A percentile compares a stretch with the other conserved stretches of the same genome.
phyloP scores from a whole-genome alignment of 768 basidiomycete genomes.

The Rubroboletus satanas region DNA sequence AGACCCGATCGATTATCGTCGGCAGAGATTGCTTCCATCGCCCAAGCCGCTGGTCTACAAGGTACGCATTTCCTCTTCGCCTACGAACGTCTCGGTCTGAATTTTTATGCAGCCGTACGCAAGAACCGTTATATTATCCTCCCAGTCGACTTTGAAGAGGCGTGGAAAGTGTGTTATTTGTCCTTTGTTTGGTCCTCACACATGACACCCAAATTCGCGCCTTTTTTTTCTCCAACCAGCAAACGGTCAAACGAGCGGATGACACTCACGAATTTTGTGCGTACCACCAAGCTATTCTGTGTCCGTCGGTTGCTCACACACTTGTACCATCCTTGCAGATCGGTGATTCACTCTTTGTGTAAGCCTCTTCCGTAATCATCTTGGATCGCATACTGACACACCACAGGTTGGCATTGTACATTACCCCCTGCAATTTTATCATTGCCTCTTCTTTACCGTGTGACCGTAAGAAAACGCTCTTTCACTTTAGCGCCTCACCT shows the following conservation, averaged over 20 bases:
- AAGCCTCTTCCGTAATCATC: conserved; percentile 35
- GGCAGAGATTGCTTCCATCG: conserved; percentile 93
- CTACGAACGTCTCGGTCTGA: conserved; percentile 1
- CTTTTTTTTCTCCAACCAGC: conserved; percentile 50
- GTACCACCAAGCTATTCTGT: conserved; percentile 30
- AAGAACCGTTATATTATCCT: conserved; percentile 98
- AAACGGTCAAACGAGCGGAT: conserved; percentile 94
- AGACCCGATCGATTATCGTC: conserved; percentile 94
- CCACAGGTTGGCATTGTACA: conserved; percentile 33
- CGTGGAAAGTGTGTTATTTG: conserved; percentile 93
- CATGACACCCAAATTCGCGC: conserved; percentile 31
- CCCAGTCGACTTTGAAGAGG: conserved; percentile 97
- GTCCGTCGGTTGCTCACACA: conserved; percentile 5
- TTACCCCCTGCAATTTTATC: conserved; percentile 33
- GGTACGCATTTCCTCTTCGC: conserved; percentile 40
- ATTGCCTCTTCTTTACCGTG: conserved; percentile 7
- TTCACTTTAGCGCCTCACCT: conserved; percentile 86
- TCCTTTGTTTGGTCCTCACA: conserved; percentile 38
- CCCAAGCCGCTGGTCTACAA: conserved; percentile 96
- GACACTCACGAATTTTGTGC: conserved; percentile 96
- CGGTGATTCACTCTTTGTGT: conserved; percentile 33
- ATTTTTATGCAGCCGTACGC: conserved; percentile 60
- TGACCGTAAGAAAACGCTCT: conserved; percentile 41
- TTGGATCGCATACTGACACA: conserved; percentile 13
- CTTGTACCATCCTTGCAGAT: conserved; percentile 27